phyloP scores from a whole-genome alignment of 495 filamentous ascomycete genomes.

The Hypoxylon intermedium region DNA sequence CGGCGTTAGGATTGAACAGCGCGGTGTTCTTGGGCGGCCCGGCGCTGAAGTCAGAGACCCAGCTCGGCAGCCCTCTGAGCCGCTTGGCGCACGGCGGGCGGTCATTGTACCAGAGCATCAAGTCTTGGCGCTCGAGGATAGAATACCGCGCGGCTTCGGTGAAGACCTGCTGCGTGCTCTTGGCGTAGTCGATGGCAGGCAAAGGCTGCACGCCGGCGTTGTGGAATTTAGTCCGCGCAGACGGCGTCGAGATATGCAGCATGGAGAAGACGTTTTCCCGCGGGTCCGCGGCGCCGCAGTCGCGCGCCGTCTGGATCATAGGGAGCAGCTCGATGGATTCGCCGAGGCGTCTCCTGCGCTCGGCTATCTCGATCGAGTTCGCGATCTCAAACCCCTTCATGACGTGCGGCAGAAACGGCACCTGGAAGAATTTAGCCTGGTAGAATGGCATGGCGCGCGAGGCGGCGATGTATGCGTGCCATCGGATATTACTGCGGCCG shows the following conservation, averaged over 20 bases:
- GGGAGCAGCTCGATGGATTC: constrained; percentile 31
- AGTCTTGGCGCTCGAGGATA: constrained; percentile 30
- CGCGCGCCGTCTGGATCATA: constrained; percentile 33
- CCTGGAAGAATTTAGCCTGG: constrained; percentile 25
- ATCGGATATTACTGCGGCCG: constrained; percentile 34
- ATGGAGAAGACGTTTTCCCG: constrained; percentile 32
- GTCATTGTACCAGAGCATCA: constrained; percentile 22
- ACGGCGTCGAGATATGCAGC: constrained; percentile 28
- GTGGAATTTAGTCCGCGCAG: constrained; percentile 8
- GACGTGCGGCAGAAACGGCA: constrained; percentile 15
- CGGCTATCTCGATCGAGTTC: constrained; percentile 25
- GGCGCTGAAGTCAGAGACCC: constrained; percentile 38
- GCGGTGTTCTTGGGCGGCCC: not conserved
- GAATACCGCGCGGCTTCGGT: constrained; percentile 22
- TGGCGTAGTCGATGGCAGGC: constrained; percentile 30
- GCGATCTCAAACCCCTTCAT: constrained; percentile 8
- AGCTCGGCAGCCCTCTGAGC: constrained; percentile 29
- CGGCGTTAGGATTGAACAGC: constrained; percentile 1
- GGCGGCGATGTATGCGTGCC: constrained; percentile 22
- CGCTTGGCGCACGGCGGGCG: constrained; percentile 23
- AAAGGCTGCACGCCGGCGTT: constrained; percentile 25
- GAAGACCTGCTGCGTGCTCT: constrained; percentile 25
- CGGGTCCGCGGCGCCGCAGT: constrained; percentile 22
- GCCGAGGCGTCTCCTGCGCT: constrained; percentile 16
- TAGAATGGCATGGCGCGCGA: constrained; percentile 27